Percentiles rank a stretch among this genome's conserved stretches.
Evolutionary conservation across 2,329 filamentous ascomycete genomes (phyloP).

Genomic region (Exophiala phaeomuriformis): DNA sequence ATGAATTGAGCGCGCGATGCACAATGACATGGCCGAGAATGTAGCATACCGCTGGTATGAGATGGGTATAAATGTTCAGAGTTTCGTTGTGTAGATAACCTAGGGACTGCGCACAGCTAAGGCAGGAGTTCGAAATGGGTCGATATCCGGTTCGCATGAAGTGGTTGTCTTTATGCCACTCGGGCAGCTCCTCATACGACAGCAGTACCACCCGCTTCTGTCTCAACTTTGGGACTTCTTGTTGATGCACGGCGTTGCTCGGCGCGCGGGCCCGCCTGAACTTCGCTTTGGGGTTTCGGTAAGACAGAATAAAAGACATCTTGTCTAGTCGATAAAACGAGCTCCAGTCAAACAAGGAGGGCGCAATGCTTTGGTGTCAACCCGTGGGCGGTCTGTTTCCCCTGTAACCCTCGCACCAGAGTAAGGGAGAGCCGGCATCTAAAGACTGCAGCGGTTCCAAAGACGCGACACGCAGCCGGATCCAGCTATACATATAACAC

Average conservation of each 20-base stretch:
- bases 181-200: conserved; percentile 34
- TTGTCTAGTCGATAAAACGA: not conserved
- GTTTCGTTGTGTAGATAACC: conserved; percentile 41
- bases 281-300: conserved; percentile 23
- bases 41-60: conserved; percentile 39
- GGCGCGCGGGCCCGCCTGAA: conserved; percentile 18
- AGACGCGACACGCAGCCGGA: too few species aligned
- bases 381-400: too few species aligned
- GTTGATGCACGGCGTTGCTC: conserved; percentile 8
- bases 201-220: conserved; percentile 24
- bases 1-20: conserved; percentile 26
- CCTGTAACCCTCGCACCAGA: too few species aligned
- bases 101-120: conserved; percentile 37
- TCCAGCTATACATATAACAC: too few species aligned
- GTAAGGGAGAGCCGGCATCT: too few species aligned
- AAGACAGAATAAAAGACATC: conserved; percentile 23
- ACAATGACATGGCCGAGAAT: conserved; percentile 29
- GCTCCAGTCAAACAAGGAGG: too few species aligned
- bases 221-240: conserved; percentile 9
- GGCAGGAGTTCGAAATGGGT: conserved; percentile 35
- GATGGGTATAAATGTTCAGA: conserved; percentile 41
- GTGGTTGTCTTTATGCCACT: conserved; percentile 40
- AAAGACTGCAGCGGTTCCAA: too few species aligned
- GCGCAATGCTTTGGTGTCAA: too few species aligned
- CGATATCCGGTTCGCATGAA: conserved; percentile 41